Percentiles rank a stretch among this genome's conserved stretches.
These are phyloP conservation scores for Nicotiana benthamiana DNA, from an alignment of 257 asterid species.

Conservation along the genomic window DNA sequence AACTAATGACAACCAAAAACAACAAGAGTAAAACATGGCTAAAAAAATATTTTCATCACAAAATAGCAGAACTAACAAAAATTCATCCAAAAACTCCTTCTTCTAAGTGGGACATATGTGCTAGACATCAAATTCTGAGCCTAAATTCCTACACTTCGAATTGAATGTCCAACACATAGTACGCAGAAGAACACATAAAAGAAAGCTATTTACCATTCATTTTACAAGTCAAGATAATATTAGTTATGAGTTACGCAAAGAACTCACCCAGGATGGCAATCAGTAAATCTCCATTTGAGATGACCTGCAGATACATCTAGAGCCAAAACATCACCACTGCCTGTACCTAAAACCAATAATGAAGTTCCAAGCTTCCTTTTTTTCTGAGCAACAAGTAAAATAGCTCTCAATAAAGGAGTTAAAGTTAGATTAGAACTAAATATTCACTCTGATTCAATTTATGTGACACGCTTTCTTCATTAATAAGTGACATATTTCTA, in stretches of 20 bases:
- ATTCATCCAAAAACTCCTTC: not conserved
- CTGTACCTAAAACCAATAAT: constrained; percentile 76
- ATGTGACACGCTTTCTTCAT: too few relatives aligned
- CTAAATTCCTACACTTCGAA: not conserved
- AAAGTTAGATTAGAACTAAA: not conserved
- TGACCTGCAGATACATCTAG: constrained; percentile 84
- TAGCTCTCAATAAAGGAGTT: not conserved
- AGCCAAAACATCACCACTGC: constrained; percentile 87
- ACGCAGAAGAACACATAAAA: not conserved
- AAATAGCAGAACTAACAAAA: not conserved
- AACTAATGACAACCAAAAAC: not conserved
- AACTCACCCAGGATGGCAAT: constrained; percentile 92
- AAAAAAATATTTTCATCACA: not conserved
- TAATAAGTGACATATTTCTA: too few relatives aligned
- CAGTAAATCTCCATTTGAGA: constrained; percentile 74
- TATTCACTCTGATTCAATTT: too few relatives aligned
- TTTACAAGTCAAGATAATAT: not conserved
- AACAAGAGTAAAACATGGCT: not conserved
- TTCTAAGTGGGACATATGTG: not conserved
- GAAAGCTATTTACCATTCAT: not conserved
- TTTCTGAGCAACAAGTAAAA: constrained; percentile 34
- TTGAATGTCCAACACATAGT: not conserved
- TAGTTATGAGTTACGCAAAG: not conserved
- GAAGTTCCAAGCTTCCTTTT: constrained; percentile 84
- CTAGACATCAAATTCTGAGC: not conserved